These are phyloP conservation scores for Raphanus hybrid DNA, from an alignment of 441 rosid species.

Conservation along the genomic window DNA sequence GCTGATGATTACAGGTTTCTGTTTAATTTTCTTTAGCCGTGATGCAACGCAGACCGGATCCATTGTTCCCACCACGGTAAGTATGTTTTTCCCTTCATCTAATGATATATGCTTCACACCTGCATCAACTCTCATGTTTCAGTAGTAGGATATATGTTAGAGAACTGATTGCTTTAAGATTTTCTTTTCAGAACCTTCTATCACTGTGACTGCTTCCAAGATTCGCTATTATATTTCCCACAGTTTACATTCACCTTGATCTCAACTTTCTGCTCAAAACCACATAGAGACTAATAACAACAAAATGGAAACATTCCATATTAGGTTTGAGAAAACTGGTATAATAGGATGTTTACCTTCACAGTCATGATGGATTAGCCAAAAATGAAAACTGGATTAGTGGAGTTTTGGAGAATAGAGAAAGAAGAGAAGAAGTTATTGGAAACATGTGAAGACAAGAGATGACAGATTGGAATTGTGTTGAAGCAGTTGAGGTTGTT, in stretches of 20 bases:
- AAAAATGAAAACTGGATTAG: constrained; percentile 18
- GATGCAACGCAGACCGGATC: constrained; percentile 42
- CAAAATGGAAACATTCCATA: background rate
- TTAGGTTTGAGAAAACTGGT: background rate
- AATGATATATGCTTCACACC: constrained; percentile 41
- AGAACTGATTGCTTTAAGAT: background rate
- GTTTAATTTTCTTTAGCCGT: constrained; percentile 39
- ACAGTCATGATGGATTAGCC: constrained; percentile 38
- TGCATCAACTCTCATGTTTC: constrained; percentile 28
- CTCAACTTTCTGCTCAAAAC: constrained; percentile 35
- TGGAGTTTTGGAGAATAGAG: constrained; percentile 17
- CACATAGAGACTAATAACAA: background rate
- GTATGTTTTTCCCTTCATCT: constrained; percentile 35
- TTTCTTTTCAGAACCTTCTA: constrained; percentile 30
- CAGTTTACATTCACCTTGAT: constrained; percentile 40
- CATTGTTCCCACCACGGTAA: constrained; percentile 45
- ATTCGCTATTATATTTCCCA: constrained; percentile 38
- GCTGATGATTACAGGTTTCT: constrained; percentile 44
- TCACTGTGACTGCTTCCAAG: constrained; percentile 42
- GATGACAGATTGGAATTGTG: constrained; percentile 32
- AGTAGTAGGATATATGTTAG: background rate
- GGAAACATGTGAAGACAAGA: constrained; percentile 33
- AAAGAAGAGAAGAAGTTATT: constrained; percentile 21
- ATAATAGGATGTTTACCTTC: constrained; percentile 37
- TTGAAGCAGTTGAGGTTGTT: constrained; percentile 36